Conservation (phyloP, 208 protist species). For the Leishmania guyanensis region DNA sequence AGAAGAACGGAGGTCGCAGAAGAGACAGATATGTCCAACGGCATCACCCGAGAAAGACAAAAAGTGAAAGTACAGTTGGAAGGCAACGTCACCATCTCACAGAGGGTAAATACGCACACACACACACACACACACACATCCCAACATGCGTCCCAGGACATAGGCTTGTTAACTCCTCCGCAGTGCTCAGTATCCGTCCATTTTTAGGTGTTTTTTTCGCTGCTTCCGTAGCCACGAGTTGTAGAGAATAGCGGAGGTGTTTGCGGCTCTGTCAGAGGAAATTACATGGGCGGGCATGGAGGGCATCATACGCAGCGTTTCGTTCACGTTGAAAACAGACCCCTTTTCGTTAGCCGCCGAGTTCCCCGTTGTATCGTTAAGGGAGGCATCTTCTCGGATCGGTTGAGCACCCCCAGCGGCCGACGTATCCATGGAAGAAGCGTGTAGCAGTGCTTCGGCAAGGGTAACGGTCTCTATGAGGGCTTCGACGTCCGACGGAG, state of each 20-base stretch:
- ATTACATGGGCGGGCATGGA: conserved; percentile 27
- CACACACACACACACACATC: not conserved
- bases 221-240: conserved; percentile 32
- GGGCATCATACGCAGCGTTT: conserved; percentile 27
- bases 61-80: not conserved
- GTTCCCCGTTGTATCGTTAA: not conserved
- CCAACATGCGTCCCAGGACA: not conserved
- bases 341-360: not conserved
- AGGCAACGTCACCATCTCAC: not conserved
- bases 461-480: conserved; percentile 17
- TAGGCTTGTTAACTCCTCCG: not conserved
- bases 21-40: not conserved
- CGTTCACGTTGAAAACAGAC: conserved; percentile 17
- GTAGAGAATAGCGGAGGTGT: conserved; percentile 36
- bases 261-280: conserved; percentile 26
- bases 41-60: not conserved
- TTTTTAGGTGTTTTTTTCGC: conserved; percentile 19
- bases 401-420: not conserved
- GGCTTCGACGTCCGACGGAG: conserved; percentile 11
- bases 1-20: not conserved
- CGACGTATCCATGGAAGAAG: not conserved
- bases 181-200: conserved; percentile 8
- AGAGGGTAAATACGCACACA: not conserved
- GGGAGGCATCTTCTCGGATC: not conserved
- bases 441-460: conserved; percentile 13